Percentiles rank a stretch among this genome's conserved stretches.
These are phyloP conservation scores for Thermoascus crustaceus DNA, from an alignment of 2,329 filamentous ascomycete species.

Conservation along the genomic window DNA sequence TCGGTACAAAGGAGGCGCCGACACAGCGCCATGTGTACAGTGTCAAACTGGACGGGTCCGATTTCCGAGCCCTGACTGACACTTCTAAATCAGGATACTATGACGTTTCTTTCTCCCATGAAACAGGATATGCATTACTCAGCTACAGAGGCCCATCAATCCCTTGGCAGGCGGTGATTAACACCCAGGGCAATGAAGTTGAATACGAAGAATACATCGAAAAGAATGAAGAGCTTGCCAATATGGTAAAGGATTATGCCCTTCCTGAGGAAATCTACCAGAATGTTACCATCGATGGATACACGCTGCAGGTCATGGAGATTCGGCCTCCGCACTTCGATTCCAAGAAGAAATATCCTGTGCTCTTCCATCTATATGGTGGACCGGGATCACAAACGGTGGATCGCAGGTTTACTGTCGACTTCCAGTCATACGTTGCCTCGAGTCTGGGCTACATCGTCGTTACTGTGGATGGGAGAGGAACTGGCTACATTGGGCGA, in stretches of 20 bases:
- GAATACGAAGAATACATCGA: conserved; percentile 66
- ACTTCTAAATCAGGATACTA: conserved; percentile 69
- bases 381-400: conserved; percentile 91
- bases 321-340: conserved; percentile 85
- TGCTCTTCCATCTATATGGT: conserved; percentile 91
- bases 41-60: conserved; percentile 72
- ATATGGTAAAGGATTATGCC: conserved; percentile 65
- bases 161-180: conserved; percentile 85
- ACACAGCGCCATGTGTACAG: conserved; percentile 89
- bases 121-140: conserved; percentile 74
- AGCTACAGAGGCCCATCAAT: conserved; percentile 76
- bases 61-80: conserved; percentile 65
- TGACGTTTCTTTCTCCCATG: conserved; percentile 71
- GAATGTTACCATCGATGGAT: conserved; percentile 74
- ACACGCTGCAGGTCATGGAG: conserved; percentile 67
- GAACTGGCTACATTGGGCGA: conserved; percentile 84
- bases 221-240: conserved; percentile 62
- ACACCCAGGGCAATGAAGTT: conserved; percentile 61
- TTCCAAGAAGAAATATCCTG: conserved; percentile 75
- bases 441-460: conserved; percentile 83
- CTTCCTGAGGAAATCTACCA: conserved; percentile 76
- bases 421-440: conserved; percentile 87
- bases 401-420: conserved; percentile 67
- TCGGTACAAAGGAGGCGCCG: conserved; percentile 75
- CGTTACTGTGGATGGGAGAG: conserved; percentile 86